These are phyloP conservation scores for Cyamopsis tetragonoloba DNA, from an alignment of 306 rosid species.

Conservation along the genomic window DNA sequence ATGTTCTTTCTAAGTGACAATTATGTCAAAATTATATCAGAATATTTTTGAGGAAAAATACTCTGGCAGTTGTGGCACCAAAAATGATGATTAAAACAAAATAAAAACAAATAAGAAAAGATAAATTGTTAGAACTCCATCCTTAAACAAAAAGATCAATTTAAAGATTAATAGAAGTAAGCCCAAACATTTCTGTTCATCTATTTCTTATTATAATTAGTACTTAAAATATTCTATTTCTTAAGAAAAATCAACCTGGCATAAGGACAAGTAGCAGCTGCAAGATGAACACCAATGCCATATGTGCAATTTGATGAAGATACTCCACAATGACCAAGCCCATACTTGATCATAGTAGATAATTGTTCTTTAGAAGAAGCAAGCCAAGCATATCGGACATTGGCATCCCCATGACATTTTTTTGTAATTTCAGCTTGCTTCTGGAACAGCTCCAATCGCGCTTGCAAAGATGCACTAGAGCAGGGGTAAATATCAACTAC, in stretches of 20 bases:
- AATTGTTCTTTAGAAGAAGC: constrained; percentile 56
- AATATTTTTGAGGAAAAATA: not conserved
- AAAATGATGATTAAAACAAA: not conserved
- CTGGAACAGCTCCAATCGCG: constrained; percentile 66
- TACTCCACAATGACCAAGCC: constrained; percentile 63
- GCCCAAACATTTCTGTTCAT: not conserved
- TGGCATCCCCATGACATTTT: constrained; percentile 55
- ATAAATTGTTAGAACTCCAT: not conserved
- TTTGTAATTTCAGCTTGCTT: constrained; percentile 73
- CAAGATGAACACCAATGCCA: constrained; percentile 71
- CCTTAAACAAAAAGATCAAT: not conserved
- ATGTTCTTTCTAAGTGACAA: not conserved
- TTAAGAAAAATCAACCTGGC: constrained; percentile 46
- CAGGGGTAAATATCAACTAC: constrained; percentile 49
- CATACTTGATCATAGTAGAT: constrained; percentile 51
- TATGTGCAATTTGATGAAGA: constrained; percentile 42
- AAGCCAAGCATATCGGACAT: constrained; percentile 82
- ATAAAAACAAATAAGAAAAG: not conserved
- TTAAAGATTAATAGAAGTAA: not conserved
- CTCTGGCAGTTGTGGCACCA: not conserved
- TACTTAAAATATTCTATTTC: constrained; percentile 14
- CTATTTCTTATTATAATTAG: not conserved
- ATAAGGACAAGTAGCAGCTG: constrained; percentile 45
- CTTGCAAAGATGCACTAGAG: constrained; percentile 40
- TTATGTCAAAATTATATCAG: not conserved